phyloP scores from a whole-genome alignment of 495 filamentous ascomycete genomes.

The Mytilinidion resinicola region DNA sequence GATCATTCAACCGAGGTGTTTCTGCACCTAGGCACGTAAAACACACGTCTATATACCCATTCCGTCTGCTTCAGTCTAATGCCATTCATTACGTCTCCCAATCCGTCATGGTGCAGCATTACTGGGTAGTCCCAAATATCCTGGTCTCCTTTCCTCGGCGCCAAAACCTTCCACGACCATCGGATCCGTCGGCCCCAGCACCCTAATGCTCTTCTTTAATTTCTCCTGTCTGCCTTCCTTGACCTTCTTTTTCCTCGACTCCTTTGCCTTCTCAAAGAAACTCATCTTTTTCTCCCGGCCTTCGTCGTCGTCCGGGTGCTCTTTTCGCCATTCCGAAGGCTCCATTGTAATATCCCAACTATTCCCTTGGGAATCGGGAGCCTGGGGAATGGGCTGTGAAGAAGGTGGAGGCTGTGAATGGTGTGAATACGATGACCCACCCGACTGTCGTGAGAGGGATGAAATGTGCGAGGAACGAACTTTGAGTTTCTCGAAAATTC shows the following conservation, averaged over 20 bases:
- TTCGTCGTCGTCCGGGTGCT: not conserved
- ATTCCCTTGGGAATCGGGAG: not conserved
- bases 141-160: conserved; percentile 4
- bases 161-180: conserved; percentile 15
- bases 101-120: not conserved
- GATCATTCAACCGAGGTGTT: too few relatives aligned
- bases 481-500: too few relatives aligned
- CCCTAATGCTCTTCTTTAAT: conserved; percentile 22
- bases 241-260: conserved; percentile 7
- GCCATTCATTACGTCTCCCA: too few relatives aligned
- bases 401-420: too few relatives aligned
- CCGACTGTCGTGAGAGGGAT: too few relatives aligned
- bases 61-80: too few relatives aligned
- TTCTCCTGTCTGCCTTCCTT: conserved; percentile 8
- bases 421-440: too few relatives aligned
- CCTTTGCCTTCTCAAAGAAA: conserved; percentile 14
- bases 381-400: not conserved
- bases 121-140: conserved; percentile 10
- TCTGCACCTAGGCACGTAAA: too few relatives aligned
- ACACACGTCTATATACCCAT: too few relatives aligned
- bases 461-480: too few relatives aligned
- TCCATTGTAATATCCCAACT: not conserved
- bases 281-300: not conserved
- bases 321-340: not conserved
- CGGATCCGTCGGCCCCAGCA: conserved; percentile 23